These are phyloP conservation scores for Sphaerulina musiva DNA, from an alignment of 2,329 filamentous ascomycete species.

Conservation along the genomic window DNA sequence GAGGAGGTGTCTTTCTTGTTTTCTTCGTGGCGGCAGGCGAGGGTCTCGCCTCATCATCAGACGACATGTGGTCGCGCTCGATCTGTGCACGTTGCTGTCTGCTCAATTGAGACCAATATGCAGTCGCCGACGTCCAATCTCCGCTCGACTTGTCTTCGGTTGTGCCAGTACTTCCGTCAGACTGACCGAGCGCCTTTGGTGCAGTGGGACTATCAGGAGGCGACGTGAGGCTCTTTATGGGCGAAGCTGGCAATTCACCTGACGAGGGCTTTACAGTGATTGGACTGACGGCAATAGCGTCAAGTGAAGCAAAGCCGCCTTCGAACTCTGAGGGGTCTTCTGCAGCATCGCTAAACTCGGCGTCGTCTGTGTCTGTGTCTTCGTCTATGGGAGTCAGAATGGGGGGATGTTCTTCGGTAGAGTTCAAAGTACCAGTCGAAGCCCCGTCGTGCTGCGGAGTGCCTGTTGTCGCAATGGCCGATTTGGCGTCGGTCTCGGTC, in stretches of 20 bases:
- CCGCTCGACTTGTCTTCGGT: conserved; percentile 1
- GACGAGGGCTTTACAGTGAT: conserved; percentile 23
- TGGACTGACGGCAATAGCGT: conserved; percentile 63
- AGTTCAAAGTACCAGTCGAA: conserved; percentile 8
- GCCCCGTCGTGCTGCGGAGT: conserved; percentile 1
- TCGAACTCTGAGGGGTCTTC: conserved; percentile 64
- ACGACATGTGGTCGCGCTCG: conserved; percentile 45
- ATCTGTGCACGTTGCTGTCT: conserved; percentile 57
- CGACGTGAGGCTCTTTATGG: conserved; percentile 9
- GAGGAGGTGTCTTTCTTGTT: conserved; percentile 36
- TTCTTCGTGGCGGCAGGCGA: conserved; percentile 33
- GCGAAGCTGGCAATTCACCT: not conserved
- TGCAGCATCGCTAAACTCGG: conserved; percentile 69
- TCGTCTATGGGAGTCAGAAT: conserved; percentile 24
- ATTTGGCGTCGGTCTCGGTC: conserved; percentile 13
- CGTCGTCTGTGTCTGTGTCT: conserved; percentile 41
- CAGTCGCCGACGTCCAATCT: conserved; percentile 63
- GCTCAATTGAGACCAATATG: conserved; percentile 63
- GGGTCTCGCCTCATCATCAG: conserved; percentile 27
- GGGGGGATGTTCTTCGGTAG: conserved; percentile 14
- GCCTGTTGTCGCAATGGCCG: conserved; percentile 5
- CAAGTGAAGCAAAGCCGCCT: conserved; percentile 63
- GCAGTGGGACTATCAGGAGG: conserved; percentile 27
- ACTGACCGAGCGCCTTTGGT: conserved; percentile 11
- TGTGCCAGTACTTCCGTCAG: not conserved